Conservation (phyloP, 106 monocot genomes). For the Dioscorea zingiberensis region DNA sequence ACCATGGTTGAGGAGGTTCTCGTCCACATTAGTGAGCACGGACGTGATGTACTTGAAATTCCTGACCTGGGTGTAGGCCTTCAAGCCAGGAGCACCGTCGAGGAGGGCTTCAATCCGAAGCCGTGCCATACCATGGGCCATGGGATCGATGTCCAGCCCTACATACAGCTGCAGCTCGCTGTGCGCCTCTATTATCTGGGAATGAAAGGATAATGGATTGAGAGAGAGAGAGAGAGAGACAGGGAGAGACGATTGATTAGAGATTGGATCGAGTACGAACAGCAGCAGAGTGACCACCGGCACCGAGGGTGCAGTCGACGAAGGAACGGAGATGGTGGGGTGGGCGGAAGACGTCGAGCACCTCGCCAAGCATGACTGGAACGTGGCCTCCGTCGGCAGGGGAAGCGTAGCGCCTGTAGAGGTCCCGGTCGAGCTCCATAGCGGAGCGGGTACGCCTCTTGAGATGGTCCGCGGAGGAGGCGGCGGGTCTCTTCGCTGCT, state of each 20-base stretch:
- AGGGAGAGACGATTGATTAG: neutral
- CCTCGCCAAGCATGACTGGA: constrained; percentile 87
- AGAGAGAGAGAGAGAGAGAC: neutral
- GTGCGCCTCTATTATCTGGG: constrained; percentile 69
- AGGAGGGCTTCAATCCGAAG: constrained; percentile 30
- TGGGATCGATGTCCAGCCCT: constrained; percentile 82
- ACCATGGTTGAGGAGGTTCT: constrained; percentile 18
- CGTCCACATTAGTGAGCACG: constrained; percentile 35
- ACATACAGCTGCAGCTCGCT: constrained; percentile 67
- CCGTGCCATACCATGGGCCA: constrained; percentile 42
- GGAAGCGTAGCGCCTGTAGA: constrained; percentile 31
- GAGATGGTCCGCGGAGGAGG: neutral
- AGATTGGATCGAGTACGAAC: constrained; percentile 15
- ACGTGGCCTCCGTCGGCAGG: constrained; percentile 27
- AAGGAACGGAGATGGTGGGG: constrained; percentile 65
- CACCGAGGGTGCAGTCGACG: constrained; percentile 96
- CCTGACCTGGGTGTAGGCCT: constrained; percentile 39
- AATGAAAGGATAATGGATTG: no score
- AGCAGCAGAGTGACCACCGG: constrained; percentile 77
- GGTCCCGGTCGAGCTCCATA: constrained; percentile 41
- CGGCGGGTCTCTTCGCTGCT: neutral
- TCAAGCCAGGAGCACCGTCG: constrained; percentile 19
- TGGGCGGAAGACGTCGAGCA: constrained; percentile 52
- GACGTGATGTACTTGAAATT: constrained; percentile 86
- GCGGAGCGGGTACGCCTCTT: constrained; percentile 81